Base-by-base conservation (phyloP, 768 basidiomycete genomes). In the Trametes sanguinea region DNA sequence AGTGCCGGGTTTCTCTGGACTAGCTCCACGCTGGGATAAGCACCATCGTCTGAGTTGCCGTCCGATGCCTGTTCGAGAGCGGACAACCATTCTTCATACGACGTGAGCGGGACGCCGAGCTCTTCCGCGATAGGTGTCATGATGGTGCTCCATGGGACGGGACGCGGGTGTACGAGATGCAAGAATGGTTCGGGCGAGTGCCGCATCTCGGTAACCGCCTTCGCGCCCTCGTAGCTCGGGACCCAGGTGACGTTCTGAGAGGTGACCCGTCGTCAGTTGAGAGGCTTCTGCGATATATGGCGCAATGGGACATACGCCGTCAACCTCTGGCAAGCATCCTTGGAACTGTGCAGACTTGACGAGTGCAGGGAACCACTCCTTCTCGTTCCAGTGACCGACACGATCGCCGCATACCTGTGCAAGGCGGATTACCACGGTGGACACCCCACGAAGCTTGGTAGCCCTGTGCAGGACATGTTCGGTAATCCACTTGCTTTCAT, bases 311-410 rank as follows among this genome's bases (percentile, higher is more conserved):
- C 79, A 52, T 64, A 81, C 81, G n/a, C 75, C 74, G 1, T 65
- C 62, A 58, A 6, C 76, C 75, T 4, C 77, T 57, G 14, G 60
- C 64, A 51, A 72, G 73, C 8, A 76, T 53, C 48, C 57, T 56
- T 52, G 73, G n/a, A 48, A 52, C 76, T 72, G 14, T 79, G 59
- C 65, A 4, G 29, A 45, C 13, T 57, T 57, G 30, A 67, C 72
- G 3, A 83, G 67, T 39, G 76, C 72, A 14, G 82, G 81, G 35
- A 83, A 64, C 83, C 82, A 84, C 50, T 83, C 80, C 0, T 70
- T 75, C 4, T 74, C 71, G 3, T 74, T 74, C 81, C 82, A 83
- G 0, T 75, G 74, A 17, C 81, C 81, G 10, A 72, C 73, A 1
- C 68, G 68, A 27, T 78, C 78, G 16, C 81, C 81, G 33, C 71